A percentile compares a stretch with the other conserved stretches of the same genome.
Evolutionary conservation across 1,139 yeast species (phyloP).

Genomic region (Hemisphaericaspora lyxosophila): DNA sequence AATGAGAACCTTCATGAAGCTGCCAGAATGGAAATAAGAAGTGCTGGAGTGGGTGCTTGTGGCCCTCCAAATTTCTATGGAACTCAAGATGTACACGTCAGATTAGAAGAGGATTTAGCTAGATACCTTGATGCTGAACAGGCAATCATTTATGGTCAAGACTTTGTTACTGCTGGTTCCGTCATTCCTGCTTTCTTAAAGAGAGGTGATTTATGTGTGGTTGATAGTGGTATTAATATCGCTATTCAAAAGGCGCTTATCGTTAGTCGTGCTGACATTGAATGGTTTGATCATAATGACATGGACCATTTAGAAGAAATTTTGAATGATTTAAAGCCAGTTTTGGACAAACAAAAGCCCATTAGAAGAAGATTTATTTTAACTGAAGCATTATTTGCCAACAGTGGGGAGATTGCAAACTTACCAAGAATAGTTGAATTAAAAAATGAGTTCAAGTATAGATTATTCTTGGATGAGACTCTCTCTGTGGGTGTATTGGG

Average conservation of each 20-base stretch:
- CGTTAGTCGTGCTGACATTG: conserved; percentile 82
- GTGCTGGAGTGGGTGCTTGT: conserved; percentile 95
- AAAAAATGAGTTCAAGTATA: conserved; percentile 77
- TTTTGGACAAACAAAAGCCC: conserved; percentile 64
- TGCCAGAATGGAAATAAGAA: conserved; percentile 59
- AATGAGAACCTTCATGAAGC: conserved; percentile 48
- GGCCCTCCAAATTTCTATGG: conserved; percentile 99
- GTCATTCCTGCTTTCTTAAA: conserved; percentile 94
- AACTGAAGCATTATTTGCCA: conserved; percentile 85
- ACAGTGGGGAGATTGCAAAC: conserved; percentile 78
- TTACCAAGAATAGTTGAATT: conserved; percentile 69
- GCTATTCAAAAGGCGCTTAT: conserved; percentile 86
- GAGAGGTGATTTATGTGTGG: conserved; percentile 91
- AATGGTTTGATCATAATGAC: conserved; percentile 86
- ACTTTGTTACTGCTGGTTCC: conserved; percentile 87
- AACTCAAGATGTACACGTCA: conserved; percentile 86
- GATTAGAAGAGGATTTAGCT: conserved; percentile 76
- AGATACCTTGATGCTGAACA: conserved; percentile 72
- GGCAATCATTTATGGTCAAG: conserved; percentile 90
- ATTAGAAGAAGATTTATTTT: conserved; percentile 84
- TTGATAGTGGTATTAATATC: conserved; percentile 75
- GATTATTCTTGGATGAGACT: conserved; percentile 85
- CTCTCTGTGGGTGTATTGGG: conserved; percentile 88
- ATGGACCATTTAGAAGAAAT: conserved; percentile 75
- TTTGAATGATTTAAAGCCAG: conserved; percentile 62